Evolutionary conservation across 305 asterid species (phyloP).

Genomic region (Rubia peregrina): DNA sequence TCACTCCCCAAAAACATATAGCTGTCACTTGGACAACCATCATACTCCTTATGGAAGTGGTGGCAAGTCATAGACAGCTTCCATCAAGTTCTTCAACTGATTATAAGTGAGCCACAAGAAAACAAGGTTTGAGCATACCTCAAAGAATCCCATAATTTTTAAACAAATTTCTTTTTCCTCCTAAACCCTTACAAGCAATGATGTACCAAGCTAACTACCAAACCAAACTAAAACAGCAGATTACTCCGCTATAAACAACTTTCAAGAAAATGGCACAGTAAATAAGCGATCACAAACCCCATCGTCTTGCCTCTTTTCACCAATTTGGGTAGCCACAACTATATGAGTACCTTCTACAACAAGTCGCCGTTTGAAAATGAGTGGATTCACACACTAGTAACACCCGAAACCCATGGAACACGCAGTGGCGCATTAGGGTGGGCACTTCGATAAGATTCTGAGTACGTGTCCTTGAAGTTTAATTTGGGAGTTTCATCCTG

Average conservation of each 20-base stretch:
- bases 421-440: slow-evolving; percentile 65
- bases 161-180: too few relatives aligned
- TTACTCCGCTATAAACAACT: slow-evolving; percentile 13
- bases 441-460: slow-evolving; percentile 56
- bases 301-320: background rate
- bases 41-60: too few relatives aligned
- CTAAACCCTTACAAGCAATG: background rate
- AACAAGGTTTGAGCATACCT: slow-evolving; percentile 6
- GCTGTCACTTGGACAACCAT: too few relatives aligned
- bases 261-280: slow-evolving; percentile 7
- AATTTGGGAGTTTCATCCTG: slow-evolving; percentile 62
- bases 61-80: background rate
- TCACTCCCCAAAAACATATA: too few relatives aligned
- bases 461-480: slow-evolving; percentile 60
- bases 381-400: slow-evolving; percentile 33
- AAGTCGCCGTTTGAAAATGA: slow-evolving; percentile 11
- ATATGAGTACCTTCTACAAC: slow-evolving; percentile 3
- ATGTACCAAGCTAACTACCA: background rate
- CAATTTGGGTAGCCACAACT: slow-evolving; percentile 2
- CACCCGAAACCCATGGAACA: slow-evolving; percentile 93
- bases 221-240: slow-evolving; percentile 3
- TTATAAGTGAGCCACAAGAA: background rate
- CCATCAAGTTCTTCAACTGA: background rate
- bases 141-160: background rate
- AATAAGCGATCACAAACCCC: background rate